Base-by-base conservation (phyloP, 495 filamentous ascomycete genomes). In the Aspergillus incahuasiensis region DNA sequence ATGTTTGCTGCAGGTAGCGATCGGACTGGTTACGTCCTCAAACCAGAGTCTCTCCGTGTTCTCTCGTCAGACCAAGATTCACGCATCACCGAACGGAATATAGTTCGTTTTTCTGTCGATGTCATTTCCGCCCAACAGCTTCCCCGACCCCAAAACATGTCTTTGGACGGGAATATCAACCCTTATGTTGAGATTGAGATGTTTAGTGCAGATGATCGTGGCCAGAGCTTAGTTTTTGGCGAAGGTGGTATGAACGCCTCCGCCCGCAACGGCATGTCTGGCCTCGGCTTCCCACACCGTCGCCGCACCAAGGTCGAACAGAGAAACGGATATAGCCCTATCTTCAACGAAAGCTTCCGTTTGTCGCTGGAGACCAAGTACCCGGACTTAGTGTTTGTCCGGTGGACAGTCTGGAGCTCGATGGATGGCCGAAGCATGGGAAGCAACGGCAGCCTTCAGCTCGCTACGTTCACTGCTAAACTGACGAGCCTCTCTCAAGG, bases 1-100 rank as follows among this genome's bases (percentile, higher is more conserved):
- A 98, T 98, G 94, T 98, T 97, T 69, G 87, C 90, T n/a, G 87
- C 90, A 48, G 91, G 91, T 25, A 84, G 82, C 19, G 94, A 96
- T 70, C 82, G 85, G 48, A 86, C 87, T 8, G 94, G 94, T 19
- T 98, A 96, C 60, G 89, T 97, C 20, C 81, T 97, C 38, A 98
- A 98, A 69, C 94, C 94, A 6, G 79, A 86, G 45, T 88, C 91
- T 61, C 82, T 94, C 42, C 88, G 92, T 34, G 74, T 79, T 46
- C 81, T 81, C 48, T 73, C 74, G 54, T 68, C 75, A 6, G 78
- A 79, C 41, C 63, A 62, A 12, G 63, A 62, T 20, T 59, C 63
- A 44, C 69, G 63, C 45, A 69, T 66, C 41, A 72, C 64, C 43
- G 83, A 86, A 63, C 84, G 89, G 57, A 89, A 91, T 62, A 73